Percentiles rank a stretch among this genome's conserved stretches.
These are phyloP conservation scores for Inga leiocalycina DNA, from an alignment of 306 rosid species.

Conservation along the genomic window DNA sequence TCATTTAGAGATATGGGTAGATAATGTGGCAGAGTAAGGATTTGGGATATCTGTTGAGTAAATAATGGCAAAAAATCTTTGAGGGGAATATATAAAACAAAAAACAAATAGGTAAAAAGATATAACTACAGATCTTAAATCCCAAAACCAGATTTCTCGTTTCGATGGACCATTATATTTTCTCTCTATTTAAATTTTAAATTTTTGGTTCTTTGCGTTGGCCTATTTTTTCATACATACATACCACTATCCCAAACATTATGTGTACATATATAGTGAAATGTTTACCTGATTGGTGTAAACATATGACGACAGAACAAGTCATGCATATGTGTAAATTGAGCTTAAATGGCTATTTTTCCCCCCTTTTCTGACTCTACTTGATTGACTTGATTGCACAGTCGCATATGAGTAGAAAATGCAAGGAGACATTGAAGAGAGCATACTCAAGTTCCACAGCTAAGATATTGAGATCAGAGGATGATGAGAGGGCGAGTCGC, in stretches of 20 bases:
- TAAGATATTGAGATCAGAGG: slow-evolving; percentile 44
- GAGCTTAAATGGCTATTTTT: no score
- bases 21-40: not conserved
- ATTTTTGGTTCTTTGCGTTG: no score
- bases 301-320: no score
- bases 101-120: not conserved
- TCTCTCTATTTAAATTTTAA: no score
- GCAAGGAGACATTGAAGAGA: slow-evolving; percentile 65
- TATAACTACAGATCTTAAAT: no score
- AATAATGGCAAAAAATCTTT: not conserved
- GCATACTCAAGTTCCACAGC: slow-evolving; percentile 64
- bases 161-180: no score
- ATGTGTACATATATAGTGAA: no score
- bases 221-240: no score
- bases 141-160: no score
- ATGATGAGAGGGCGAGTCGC: slow-evolving; percentile 27
- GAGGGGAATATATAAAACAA: not conserved
- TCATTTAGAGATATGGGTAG: not conserved
- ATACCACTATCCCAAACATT: no score
- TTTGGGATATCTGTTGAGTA: not conserved
- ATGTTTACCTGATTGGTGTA: no score
- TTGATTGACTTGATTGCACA: not conserved
- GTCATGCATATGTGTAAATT: no score
- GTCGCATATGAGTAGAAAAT: slow-evolving; percentile 55
- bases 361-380: not conserved